Base-by-base conservation (phyloP, 139 green algal species). In the Chlorella sp. region DNA sequence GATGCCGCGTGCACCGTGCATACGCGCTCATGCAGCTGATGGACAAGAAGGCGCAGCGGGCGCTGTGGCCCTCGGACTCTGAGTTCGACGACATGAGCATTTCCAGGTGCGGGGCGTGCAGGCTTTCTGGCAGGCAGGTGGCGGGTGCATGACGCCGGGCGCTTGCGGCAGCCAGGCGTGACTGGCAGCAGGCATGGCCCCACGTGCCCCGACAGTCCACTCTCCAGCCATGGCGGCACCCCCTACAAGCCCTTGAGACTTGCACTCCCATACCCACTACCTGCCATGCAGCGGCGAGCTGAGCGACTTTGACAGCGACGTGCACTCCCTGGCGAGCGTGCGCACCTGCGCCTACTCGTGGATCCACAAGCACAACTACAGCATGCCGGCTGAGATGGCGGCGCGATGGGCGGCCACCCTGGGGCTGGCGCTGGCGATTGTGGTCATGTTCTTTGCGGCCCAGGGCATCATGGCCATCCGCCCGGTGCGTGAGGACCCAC, bases 231-330 rank as follows among this genome's bases (percentile, higher is more conserved):
- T n/a, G n/a, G n/a, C n/a, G n/a, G n/a, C n/a, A n/a, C n/a, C n/a
- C n/a, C n/a, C n/a, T n/a, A n/a, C n/a, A n/a, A n/a, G n/a, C n/a
- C n/a, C n/a, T n/a, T n/a, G n/a, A n/a, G n/a, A n/a, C n/a, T n/a
- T n/a, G n/a, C n/a, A n/a, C n/a, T n/a, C n/a, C n/a, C n/a, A n/a
- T n/a, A n/a, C n/a, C n/a, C n/a, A n/a, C n/a, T n/a, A n/a, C n/a
- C n/a, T n/a, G n/a, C n/a, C 3, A 2, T 65, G 72, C 67, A 77
- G 78, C 61, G 82, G 73, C 31, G 83, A 88, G 78, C 77, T 88
- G 31, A 80, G 67, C 0, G 83, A 84, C 31, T 74, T 83, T 62
- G 83, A 86, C 75, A 85, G 77, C 31, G 83, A 88, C 23, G 80
- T 88, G 23, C 62, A 82, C 75, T 83, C 75, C 10, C 62, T 88